These are phyloP conservation scores for Solanum aculeatissimum DNA, from an alignment of 305 asterid species.

Conservation along the genomic window DNA sequence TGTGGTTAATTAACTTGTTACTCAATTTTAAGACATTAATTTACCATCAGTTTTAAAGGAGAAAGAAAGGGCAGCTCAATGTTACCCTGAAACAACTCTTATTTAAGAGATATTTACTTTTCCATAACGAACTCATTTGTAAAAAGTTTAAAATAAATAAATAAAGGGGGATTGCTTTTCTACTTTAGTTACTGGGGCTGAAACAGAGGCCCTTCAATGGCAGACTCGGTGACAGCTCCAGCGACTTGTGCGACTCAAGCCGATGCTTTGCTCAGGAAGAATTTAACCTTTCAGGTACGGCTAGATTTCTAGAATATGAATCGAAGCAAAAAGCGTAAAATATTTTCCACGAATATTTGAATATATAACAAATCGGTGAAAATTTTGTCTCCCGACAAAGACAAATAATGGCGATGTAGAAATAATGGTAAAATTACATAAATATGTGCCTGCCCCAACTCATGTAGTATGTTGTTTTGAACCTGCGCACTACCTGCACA, in stretches of 20 bases:
- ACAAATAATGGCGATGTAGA: too few species aligned
- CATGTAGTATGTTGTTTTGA: too few species aligned
- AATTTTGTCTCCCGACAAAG: too few species aligned
- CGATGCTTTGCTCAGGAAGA: conserved; percentile 79
- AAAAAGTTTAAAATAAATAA: neutral
- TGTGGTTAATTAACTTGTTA: neutral
- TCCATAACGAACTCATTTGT: neutral
- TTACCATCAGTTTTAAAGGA: neutral
- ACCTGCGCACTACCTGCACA: too few species aligned
- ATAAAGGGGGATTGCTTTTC: neutral
- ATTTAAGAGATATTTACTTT: neutral
- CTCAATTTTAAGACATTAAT: neutral
- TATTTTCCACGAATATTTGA: too few species aligned
- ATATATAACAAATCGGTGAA: too few species aligned
- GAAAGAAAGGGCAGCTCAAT: neutral
- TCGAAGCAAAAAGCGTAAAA: too few species aligned
- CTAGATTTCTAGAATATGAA: too few species aligned
- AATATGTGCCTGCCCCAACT: too few species aligned
- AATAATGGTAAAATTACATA: too few species aligned
- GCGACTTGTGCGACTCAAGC: conserved; percentile 81
- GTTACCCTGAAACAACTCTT: neutral
- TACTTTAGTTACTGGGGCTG: neutral
- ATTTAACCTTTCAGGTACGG: neutral
- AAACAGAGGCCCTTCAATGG: conserved; percentile 20
- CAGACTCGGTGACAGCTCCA: conserved; percentile 35